Conservation (phyloP, 2,329 filamentous ascomycete genomes). For the Colletotrichum viniferum region DNA sequence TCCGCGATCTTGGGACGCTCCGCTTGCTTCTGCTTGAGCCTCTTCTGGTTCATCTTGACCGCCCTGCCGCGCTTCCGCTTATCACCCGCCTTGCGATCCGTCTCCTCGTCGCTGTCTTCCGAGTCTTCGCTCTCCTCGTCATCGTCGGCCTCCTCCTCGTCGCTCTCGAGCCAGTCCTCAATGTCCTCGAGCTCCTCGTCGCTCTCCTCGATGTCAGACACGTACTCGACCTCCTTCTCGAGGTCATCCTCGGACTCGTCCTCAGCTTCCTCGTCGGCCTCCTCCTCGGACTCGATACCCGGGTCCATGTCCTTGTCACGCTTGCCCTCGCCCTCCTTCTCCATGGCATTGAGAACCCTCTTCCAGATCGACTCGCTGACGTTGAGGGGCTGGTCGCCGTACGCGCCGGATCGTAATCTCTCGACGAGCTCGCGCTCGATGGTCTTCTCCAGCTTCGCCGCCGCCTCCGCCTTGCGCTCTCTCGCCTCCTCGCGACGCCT, state of each 20-base stretch:
- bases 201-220: slow-evolving; percentile 86
- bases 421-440: slow-evolving; percentile 97
- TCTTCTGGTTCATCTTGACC: slow-evolving; percentile 50
- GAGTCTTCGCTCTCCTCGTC: slow-evolving; percentile 62
- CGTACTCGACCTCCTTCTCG: slow-evolving; percentile 85
- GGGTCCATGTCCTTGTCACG: slow-evolving; percentile 89
- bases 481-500: slow-evolving; percentile 75
- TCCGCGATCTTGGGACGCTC: slow-evolving; percentile 45
- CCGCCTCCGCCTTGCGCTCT: slow-evolving; percentile 77
- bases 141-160: slow-evolving; percentile 63
- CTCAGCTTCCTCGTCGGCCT: slow-evolving; percentile 69
- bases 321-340: slow-evolving; percentile 82
- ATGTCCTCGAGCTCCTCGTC: slow-evolving; percentile 75
- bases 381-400: slow-evolving; percentile 93
- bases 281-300: slow-evolving; percentile 80
- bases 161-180: slow-evolving; percentile 90
- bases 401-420: slow-evolving; percentile 86
- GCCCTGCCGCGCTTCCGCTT: slow-evolving; percentile 58
- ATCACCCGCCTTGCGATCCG: slow-evolving; percentile 60
- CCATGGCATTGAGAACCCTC: slow-evolving; percentile 90
- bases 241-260: slow-evolving; percentile 69
- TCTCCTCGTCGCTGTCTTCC: slow-evolving; percentile 60
- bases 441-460: slow-evolving; percentile 91
- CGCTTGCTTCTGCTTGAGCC: slow-evolving; percentile 51
- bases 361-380: slow-evolving; percentile 97